Percentiles rank a stretch among this genome's conserved stretches.
phyloP scores from a whole-genome alignment of 2,329 filamentous ascomycete species.

The Fusarium metavorans region DNA sequence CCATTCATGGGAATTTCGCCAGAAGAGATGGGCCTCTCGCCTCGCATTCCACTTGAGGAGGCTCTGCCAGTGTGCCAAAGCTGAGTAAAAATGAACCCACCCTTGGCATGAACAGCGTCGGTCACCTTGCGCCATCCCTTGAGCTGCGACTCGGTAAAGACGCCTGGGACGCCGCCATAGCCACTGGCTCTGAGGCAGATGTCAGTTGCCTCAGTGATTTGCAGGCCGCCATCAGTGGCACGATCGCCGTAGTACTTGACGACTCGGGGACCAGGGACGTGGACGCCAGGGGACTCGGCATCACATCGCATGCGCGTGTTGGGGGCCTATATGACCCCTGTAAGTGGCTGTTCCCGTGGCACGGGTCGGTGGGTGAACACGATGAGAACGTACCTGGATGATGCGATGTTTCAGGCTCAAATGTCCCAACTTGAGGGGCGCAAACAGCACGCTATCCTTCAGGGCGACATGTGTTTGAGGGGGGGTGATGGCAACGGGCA shows the following conservation, averaged over 20 bases:
- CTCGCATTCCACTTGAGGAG: conserved; percentile 49
- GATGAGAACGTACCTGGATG: conserved; percentile 44
- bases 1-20: conserved; percentile 56
- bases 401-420: conserved; percentile 51
- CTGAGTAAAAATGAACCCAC: conserved; percentile 66
- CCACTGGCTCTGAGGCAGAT: conserved; percentile 46
- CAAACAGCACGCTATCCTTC: conserved; percentile 49
- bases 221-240: conserved; percentile 48
- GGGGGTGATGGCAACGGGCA: conserved; percentile 35
- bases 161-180: conserved; percentile 46
- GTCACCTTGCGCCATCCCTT: conserved; percentile 45
- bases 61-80: conserved; percentile 72
- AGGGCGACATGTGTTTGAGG: conserved; percentile 33
- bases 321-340: conserved; percentile 25
- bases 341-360: background rate
- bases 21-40: conserved; percentile 38
- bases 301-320: conserved; percentile 42
- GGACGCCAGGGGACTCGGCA: conserved; percentile 48
- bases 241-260: conserved; percentile 49
- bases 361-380: background rate
- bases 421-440: conserved; percentile 50
- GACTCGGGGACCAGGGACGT: conserved; percentile 47
- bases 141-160: conserved; percentile 47
- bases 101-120: conserved; percentile 45
- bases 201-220: conserved; percentile 48